Conservation (phyloP, 2,329 filamentous ascomycete genomes). For the Metarhizium humberi region DNA sequence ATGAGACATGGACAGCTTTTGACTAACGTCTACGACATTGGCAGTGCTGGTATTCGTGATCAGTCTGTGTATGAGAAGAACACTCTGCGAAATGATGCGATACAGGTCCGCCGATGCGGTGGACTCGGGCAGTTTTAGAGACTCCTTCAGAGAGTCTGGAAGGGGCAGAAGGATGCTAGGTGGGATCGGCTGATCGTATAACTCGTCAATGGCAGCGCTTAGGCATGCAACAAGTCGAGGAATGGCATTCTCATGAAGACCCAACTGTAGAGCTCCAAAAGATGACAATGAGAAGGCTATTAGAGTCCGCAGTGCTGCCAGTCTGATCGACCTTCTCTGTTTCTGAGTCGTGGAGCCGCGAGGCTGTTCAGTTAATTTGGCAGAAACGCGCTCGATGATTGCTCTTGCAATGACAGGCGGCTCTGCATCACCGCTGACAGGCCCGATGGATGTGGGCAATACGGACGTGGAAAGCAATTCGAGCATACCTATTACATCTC, state of each 20-base stretch:
- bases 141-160: slow-evolving; percentile 5
- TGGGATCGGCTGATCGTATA: slow-evolving; percentile 51
- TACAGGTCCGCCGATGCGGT: slow-evolving; percentile 24
- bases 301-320: slow-evolving; percentile 43
- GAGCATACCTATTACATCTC: slow-evolving; percentile 56
- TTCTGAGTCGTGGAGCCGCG: slow-evolving; percentile 24
- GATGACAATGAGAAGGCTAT: slow-evolving; percentile 52
- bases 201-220: slow-evolving; percentile 57
- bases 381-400: slow-evolving; percentile 54
- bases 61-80: slow-evolving; percentile 42
- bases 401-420: slow-evolving; percentile 31
- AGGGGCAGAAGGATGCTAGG: slow-evolving; percentile 27
- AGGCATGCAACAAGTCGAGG: slow-evolving; percentile 64
- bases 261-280: slow-evolving; percentile 57
- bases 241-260: slow-evolving; percentile 57
- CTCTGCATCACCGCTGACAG: slow-evolving; percentile 41
- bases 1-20: slow-evolving; percentile 59
- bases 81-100: slow-evolving; percentile 37
- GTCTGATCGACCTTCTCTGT: slow-evolving; percentile 32
- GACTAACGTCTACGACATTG: slow-evolving; percentile 49
- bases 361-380: slow-evolving; percentile 50
- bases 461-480: slow-evolving; percentile 58
- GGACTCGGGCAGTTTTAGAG: slow-evolving; percentile 8
- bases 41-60: slow-evolving; percentile 38
- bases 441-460: slow-evolving; percentile 55